A percentile compares a stretch with the other conserved stretches of the same genome.
Conservation (phyloP, 805 yeast species). For the Yamadazyma nakazawae region DNA sequence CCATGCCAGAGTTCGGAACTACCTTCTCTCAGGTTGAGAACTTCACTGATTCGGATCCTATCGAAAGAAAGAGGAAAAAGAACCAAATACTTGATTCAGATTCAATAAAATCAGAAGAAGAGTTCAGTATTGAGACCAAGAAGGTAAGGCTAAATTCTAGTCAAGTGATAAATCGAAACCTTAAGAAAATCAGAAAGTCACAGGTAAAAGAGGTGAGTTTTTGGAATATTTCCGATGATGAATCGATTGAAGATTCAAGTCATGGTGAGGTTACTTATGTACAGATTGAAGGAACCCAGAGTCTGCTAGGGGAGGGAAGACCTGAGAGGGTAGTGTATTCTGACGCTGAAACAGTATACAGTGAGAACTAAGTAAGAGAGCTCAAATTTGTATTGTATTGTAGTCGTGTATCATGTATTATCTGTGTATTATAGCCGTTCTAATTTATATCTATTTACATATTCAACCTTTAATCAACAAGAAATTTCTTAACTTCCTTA, state of each 20-base stretch:
- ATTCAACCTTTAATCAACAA: conserved; percentile 13
- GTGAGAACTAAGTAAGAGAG: not conserved
- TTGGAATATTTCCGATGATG: conserved; percentile 3
- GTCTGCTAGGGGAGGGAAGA: not conserved
- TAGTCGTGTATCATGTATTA: no score
- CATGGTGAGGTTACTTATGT: not conserved
- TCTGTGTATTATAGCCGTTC: no score
- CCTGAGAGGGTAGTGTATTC: not conserved
- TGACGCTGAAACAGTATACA: not conserved
- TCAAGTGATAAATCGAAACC: not conserved
- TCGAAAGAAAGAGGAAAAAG: not conserved
- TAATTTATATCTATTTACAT: not conserved
- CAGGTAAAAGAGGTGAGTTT: not conserved
- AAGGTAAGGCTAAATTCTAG: conserved; percentile 1
- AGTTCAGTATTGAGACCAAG: not conserved
- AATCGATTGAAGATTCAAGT: conserved; percentile 2
- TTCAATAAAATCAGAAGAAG: not conserved
- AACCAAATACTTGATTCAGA: not conserved
- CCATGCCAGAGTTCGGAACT: not conserved
- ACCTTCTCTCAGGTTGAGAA: not conserved
- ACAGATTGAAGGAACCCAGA: not conserved
- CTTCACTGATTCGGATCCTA: not conserved
- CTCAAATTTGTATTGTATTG: no score
- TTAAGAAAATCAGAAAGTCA: not conserved
- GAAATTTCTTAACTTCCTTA: conserved; percentile 29